Evolutionary conservation across 441 rosid species (phyloP).

Genomic region (Populus hybrid): DNA sequence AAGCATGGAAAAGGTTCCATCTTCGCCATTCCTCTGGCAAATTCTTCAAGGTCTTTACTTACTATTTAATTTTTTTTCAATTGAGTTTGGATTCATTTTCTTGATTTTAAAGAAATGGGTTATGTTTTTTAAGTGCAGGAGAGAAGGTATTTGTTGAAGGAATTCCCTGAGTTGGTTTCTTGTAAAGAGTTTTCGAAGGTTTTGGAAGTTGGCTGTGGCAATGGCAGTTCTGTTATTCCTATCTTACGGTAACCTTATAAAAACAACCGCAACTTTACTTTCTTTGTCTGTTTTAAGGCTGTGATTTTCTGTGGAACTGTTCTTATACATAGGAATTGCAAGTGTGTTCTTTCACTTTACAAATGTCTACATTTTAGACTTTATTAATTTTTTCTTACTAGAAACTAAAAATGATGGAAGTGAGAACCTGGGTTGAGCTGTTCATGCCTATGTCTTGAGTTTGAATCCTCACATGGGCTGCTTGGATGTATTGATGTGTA

Average conservation of each 20-base stretch:
- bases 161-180: constrained; percentile 73
- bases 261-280: not conserved
- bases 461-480: too few relatives aligned
- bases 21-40: constrained; percentile 71
- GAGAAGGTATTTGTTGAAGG: constrained; percentile 86
- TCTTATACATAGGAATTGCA: not conserved
- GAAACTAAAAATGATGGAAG: too few relatives aligned
- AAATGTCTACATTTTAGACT: too few relatives aligned
- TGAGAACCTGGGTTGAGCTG: too few relatives aligned
- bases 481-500: too few relatives aligned
- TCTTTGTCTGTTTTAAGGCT: not conserved
- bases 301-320: not conserved
- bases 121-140: constrained; percentile 38
- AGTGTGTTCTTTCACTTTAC: too few relatives aligned
- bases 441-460: too few relatives aligned
- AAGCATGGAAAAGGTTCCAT: constrained; percentile 76
- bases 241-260: constrained; percentile 54
- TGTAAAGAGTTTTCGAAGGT: constrained; percentile 45
- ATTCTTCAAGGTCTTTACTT: constrained; percentile 71
- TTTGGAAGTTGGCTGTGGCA: constrained; percentile 93
- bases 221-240: constrained; percentile 79
- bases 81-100: not conserved
- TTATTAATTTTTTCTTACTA: too few relatives aligned
- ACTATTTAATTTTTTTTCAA: not conserved
- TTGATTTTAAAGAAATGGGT: not conserved